phyloP scores from a whole-genome alignment of 1,139 yeast species.

The Taphrina populina region DNA sequence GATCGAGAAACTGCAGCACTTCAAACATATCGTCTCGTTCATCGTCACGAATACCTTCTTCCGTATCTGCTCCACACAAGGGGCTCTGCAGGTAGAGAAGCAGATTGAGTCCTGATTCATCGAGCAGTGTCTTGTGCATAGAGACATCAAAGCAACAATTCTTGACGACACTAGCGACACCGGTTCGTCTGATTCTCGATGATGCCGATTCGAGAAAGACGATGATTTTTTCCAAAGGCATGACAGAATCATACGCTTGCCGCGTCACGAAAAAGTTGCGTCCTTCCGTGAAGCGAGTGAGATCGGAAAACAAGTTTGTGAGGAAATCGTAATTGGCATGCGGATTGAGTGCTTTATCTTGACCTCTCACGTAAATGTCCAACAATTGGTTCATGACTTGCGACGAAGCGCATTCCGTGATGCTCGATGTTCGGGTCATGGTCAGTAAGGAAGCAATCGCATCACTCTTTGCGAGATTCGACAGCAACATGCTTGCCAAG shows the following conservation, averaged over 20 bases:
- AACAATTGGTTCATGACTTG: slow-evolving; percentile 75
- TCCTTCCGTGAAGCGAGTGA: slow-evolving; percentile 71
- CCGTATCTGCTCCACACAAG: slow-evolving; percentile 71
- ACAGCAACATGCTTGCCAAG: slow-evolving; percentile 75
- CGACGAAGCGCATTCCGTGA: slow-evolving; percentile 55
- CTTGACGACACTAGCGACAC: slow-evolving; percentile 89
- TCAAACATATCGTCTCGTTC: slow-evolving; percentile 88
- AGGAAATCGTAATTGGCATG: slow-evolving; percentile 78
- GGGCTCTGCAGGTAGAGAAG: slow-evolving; percentile 82
- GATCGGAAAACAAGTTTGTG: slow-evolving; percentile 84
- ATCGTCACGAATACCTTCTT: slow-evolving; percentile 55
- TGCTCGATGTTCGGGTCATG: slow-evolving; percentile 40
- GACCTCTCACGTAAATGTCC: slow-evolving; percentile 88
- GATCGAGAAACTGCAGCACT: slow-evolving; percentile 75
- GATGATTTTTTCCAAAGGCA: slow-evolving; percentile 74
- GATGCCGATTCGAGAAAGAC: slow-evolving; percentile 82
- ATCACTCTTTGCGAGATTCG: slow-evolving; percentile 81
- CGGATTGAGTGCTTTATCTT: slow-evolving; percentile 66
- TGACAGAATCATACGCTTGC: slow-evolving; percentile 72
- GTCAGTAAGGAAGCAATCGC: slow-evolving; percentile 56
- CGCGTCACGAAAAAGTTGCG: slow-evolving; percentile 70
- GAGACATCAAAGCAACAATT: slow-evolving; percentile 81
- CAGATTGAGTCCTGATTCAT: slow-evolving; percentile 64
- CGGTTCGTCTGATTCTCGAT: slow-evolving; percentile 78
- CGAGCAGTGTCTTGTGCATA: slow-evolving; percentile 57